These are phyloP conservation scores for Citrullus colocynthis DNA, from an alignment of 306 rosid species.

Conservation along the genomic window DNA sequence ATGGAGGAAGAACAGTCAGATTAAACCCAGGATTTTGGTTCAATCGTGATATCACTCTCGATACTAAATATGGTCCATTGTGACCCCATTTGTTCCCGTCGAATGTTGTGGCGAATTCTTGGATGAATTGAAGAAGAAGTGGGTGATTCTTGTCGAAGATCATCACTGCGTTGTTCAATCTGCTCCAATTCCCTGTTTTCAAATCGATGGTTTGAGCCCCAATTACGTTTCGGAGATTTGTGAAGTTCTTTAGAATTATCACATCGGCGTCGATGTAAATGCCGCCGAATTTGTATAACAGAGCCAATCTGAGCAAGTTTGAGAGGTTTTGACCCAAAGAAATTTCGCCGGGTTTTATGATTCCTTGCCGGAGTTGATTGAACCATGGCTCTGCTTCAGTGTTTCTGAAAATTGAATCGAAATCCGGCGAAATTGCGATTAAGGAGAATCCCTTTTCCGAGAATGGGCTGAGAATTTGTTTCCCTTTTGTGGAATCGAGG, in stretches of 20 bases:
- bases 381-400: constrained; percentile 73
- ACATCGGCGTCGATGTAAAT: constrained; percentile 61
- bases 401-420: constrained; percentile 38
- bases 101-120: constrained; percentile 76
- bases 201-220: constrained; percentile 74
- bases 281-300: constrained; percentile 74
- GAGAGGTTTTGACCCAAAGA: constrained; percentile 86
- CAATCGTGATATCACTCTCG: constrained; percentile 72
- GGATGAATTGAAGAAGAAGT: constrained; percentile 54
- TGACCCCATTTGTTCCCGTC: constrained; percentile 97
- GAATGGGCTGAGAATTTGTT: constrained; percentile 37
- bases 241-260: constrained; percentile 52
- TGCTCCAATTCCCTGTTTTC: constrained; percentile 58
- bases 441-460: constrained; percentile 27
- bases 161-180: constrained; percentile 78
- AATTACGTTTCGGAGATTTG: constrained; percentile 52
- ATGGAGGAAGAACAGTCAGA: constrained; percentile 50
- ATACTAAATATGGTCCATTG: constrained; percentile 86
- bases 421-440: constrained; percentile 60
- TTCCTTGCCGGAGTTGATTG: constrained; percentile 33
- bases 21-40: constrained; percentile 32
- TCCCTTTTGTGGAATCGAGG: constrained; percentile 46
- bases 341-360: constrained; percentile 64
- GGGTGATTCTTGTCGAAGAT: constrained; percentile 74
- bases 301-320: constrained; percentile 58